Base-by-base conservation (phyloP, 805 yeast species). In the Metschnikowia anglica region DNA sequence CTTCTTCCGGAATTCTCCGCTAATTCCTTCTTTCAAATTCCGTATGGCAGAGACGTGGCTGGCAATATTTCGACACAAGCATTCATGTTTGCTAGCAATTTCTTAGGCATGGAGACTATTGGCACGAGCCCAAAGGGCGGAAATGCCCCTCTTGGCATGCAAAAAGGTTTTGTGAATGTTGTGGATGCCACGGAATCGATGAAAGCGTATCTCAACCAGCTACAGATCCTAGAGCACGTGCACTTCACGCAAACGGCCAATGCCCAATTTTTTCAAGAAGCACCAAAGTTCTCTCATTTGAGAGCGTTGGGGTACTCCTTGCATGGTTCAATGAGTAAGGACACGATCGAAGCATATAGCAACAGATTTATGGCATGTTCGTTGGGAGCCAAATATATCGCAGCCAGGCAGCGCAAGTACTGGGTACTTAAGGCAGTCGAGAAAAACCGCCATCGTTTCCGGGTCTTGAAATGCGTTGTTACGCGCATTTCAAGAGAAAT, bases 381-480 rank as follows among this genome's bases (percentile, higher is more conserved):
- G 10, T 33, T 33, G 5, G 49, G 55, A 11, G 30, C 44, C 1
- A 44, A 47, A 2, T 56, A 40, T 41, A 34, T 66, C 13, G 51
- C 42, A 5, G 27, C 35, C 5, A 31, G 36, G 16, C 53, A 52
- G 16, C 51, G 54, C 18, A 44, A 56, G 27, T 62, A 44, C 47
- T 56, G 63, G 65, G 52, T 53, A 5, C 53, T 70, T 19, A 58
- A 49, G 40, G 41, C 46, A 20, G 42, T 61, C 35, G 57, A 59
- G 36, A 54, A 45, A 21, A 27, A 41, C 18, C 46, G 44, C 8
- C 39, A 29, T 10, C 9, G 19, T 8, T 43, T 47, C 3, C 26
- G 42, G 8, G 49, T 44, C 5, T 56, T 56, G 46, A 59, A 72
- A 42, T 78, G 84, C 53, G 55, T 71, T 3, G 52, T 80, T n/a